phyloP scores from a whole-genome alignment of 495 filamentous ascomycete genomes.

The Aspergillus hancockii region DNA sequence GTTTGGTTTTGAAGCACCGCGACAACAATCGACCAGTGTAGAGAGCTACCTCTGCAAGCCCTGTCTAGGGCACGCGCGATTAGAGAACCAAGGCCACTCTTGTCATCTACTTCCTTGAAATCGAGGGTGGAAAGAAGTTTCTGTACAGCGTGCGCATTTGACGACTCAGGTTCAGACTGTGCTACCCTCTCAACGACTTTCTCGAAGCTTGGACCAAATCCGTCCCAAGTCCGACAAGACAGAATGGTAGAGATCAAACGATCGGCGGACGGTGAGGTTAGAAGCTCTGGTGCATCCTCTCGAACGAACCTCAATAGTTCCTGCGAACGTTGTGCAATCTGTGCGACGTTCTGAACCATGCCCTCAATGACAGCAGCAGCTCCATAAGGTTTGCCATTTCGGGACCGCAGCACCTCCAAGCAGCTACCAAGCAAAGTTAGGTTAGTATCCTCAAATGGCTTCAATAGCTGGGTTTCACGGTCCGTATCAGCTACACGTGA shows the following conservation, averaged over 20 bases:
- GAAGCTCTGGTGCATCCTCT: constrained; percentile 48
- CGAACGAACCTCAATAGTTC: constrained; percentile 45
- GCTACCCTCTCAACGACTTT: constrained; percentile 39
- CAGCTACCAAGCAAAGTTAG: constrained; percentile 49
- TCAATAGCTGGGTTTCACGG: constrained; percentile 21
- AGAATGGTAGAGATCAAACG: constrained; percentile 45
- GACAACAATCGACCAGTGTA: constrained; percentile 47
- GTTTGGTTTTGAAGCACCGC: constrained; percentile 47
- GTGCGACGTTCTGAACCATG: constrained; percentile 44
- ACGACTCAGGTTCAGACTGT: constrained; percentile 39
- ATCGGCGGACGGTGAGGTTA: constrained; percentile 56
- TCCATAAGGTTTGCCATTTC: constrained; percentile 83
- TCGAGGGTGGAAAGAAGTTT: constrained; percentile 42
- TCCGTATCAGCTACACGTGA: constrained; percentile 30
- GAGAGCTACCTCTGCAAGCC: constrained; percentile 39
- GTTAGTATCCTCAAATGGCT: constrained; percentile 30
- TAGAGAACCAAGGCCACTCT: constrained; percentile 34
- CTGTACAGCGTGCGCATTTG: constrained; percentile 41
- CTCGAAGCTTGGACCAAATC: constrained; percentile 42
- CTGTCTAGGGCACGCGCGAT: constrained; percentile 38
- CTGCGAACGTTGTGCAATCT: constrained; percentile 34
- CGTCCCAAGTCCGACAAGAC: constrained; percentile 42
- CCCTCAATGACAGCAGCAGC: constrained; percentile 65
- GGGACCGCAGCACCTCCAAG: constrained; percentile 48
- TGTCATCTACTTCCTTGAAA: constrained; percentile 40